Base-by-base conservation (phyloP, 345 rosid genomes). In the Dipteronia sinensis region DNA sequence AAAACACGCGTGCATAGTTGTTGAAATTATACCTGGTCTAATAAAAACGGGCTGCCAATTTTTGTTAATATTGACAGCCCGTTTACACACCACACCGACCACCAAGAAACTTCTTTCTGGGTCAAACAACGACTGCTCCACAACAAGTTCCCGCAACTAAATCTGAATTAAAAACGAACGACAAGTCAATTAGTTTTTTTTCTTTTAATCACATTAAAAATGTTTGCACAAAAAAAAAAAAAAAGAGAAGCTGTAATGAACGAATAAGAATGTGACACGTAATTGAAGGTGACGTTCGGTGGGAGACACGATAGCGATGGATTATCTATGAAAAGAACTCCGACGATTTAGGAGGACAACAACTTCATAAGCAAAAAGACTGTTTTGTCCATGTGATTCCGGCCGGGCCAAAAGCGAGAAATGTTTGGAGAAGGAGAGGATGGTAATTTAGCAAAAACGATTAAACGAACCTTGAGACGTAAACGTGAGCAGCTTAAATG, bases 11-110 rank as follows among this genome's bases (percentile, higher is more conserved):
- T 10, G 49, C 13, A 49, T 3, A 67, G n/a, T n/a, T n/a, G 17
- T 22, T 10, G 17, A 40, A 59, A 22, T 22, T 34, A 29, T 53
- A 51, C 71, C 46, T 53, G 64, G 71, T 51, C 72, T 27, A 71
- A 79, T 20, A 17, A 71, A 75, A 82, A 40, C 80, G 82, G 85
- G 80, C 82, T 67, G 80, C 72, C 85, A 82, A 64, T 25, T 2
- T 2, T 44, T n/a, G 20, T 7, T n/a, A 58, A 10, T 2, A 25
- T 58, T 67, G 82, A 82, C 85, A 82, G 80, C 80, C 82, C 85
- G 78, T 70, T 29, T 59, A 2, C 2, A 19, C 64, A 9, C 65
- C 12, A 12, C 75, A 65, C 75, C 77, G 77, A 82, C 77, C 85
- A 63, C 12, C 63, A 61, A 19, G 71, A 76, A 62, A 31, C 69